A percentile compares a stretch with the other conserved stretches of the same genome.
phyloP scores from a whole-genome alignment of 164 flowering plant genomes.

The Brasenia schreberi region DNA sequence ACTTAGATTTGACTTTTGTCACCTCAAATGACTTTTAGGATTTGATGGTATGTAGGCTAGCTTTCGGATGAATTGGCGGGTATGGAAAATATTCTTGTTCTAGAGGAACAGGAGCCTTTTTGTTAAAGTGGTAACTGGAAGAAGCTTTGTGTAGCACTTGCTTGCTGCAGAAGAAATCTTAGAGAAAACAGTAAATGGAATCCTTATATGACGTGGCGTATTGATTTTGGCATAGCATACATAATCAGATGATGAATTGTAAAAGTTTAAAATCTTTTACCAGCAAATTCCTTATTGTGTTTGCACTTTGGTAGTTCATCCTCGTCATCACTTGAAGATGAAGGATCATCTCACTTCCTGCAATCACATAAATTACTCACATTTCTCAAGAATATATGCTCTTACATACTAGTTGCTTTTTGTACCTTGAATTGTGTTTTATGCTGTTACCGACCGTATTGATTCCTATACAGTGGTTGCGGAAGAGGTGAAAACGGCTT shows the following conservation, averaged over 20 bases:
- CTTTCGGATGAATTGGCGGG: no score
- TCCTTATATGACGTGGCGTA: neutral
- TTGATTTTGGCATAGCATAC: neutral
- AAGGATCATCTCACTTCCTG: neutral
- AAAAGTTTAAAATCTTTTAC: neutral
- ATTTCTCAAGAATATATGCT: neutral
- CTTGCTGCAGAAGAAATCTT: no score
- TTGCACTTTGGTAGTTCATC: neutral
- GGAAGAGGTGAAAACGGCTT: constrained; percentile 28
- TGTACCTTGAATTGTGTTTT: neutral
- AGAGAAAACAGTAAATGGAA: no score
- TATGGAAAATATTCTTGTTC: no score
- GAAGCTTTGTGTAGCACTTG: no score
- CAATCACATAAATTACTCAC: neutral
- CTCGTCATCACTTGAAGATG: neutral
- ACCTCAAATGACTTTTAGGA: no score
- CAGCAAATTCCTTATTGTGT: neutral
- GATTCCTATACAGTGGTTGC: constrained; percentile 9
- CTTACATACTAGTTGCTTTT: neutral
- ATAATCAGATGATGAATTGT: neutral
- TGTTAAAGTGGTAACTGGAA: no score
- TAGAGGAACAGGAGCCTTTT: no score
- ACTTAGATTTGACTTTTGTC: no score
- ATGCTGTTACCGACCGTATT: neutral
- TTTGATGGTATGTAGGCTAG: no score